Evolutionary conservation across 768 basidiomycete genomes (phyloP).

Genomic region (Phylloporus sp.): DNA sequence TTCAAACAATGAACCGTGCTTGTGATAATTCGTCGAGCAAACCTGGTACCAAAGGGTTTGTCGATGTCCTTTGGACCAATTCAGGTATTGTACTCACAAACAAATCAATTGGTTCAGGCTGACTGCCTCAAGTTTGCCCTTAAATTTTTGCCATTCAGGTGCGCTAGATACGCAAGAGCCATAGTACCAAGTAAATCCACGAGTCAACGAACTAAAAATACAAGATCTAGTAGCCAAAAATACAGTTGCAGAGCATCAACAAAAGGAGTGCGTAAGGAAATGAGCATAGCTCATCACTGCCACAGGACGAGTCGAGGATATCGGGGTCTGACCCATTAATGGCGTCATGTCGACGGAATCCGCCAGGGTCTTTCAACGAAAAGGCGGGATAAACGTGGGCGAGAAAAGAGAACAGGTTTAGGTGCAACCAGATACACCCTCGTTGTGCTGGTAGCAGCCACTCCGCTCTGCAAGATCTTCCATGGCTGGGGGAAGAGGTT

Average conservation of each 20-base stretch:
- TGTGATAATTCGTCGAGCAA: no score
- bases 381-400: background rate
- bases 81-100: no score
- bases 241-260: conserved; percentile 13
- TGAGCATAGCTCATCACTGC: conserved; percentile 1
- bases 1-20: no score
- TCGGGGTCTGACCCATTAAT: background rate
- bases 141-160: background rate
- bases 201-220: conserved; percentile 15
- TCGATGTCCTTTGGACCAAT: no score
- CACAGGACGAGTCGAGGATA: conserved; percentile 4
- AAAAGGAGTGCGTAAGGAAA: background rate
- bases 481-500: conserved; percentile 3
- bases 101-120: no score
- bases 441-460: background rate
- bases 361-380: background rate
- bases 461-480: conserved; percentile 18
- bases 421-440: background rate
- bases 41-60: no score
- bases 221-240: conserved; percentile 21
- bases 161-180: background rate
- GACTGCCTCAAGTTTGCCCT: background rate
- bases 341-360: conserved; percentile 4
- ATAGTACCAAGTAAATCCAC: background rate
- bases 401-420: background rate